Evolutionary conservation across 257 asterid species (phyloP).

Genomic region (Capsicum baccatum): DNA sequence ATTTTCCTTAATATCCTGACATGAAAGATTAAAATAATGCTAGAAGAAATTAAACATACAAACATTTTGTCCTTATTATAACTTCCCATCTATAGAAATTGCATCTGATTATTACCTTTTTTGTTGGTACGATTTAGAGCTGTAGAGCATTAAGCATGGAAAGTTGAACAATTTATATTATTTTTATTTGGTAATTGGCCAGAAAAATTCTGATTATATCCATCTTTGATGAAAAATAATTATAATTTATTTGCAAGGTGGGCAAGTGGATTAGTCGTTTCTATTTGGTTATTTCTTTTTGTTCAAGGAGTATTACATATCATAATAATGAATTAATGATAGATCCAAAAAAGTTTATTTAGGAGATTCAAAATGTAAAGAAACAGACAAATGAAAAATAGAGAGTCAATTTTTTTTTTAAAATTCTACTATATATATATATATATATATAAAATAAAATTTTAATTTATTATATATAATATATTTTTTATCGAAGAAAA

Average conservation of each 20-base stretch:
- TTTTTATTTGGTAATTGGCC: conserved; percentile 4
- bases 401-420: too few relatives aligned
- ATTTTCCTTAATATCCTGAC: conserved; percentile 7
- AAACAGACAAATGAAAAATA: neutral
- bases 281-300: neutral
- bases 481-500: too few relatives aligned
- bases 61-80: neutral
- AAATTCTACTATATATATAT: too few relatives aligned
- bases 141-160: conserved; percentile 23
- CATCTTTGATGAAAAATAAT: neutral
- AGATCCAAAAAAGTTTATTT: neutral
- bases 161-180: neutral
- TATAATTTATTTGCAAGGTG: conserved; percentile 9
- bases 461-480: too few relatives aligned
- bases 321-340: neutral
- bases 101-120: neutral
- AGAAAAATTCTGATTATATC: conserved; percentile 1
- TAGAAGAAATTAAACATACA: neutral
- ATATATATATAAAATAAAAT: too few relatives aligned
- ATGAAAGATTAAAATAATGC: conserved; percentile 10
- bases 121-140: conserved; percentile 8
- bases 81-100: neutral
- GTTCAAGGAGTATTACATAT: neutral
- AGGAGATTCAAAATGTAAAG: neutral
- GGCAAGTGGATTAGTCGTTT: neutral